Conservation (phyloP, 2,329 filamentous ascomycete genomes). For the Claviceps purpurea region DNA sequence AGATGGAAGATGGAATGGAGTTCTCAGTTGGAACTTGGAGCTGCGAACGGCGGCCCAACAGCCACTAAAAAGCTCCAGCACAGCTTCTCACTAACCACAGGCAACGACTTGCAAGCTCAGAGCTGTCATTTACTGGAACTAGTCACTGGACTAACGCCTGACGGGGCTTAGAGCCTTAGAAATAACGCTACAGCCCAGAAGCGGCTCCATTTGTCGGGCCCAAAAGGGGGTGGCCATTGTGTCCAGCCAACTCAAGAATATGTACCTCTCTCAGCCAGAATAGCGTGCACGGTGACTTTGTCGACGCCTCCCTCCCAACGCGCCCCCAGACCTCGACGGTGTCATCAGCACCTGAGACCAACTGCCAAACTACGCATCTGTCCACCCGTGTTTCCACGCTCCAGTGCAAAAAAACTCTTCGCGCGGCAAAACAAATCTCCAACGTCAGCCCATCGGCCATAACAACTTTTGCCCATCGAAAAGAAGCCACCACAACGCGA, state of each 20-base stretch:
- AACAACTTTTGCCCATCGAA: conserved; percentile 38
- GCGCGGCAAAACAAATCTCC: conserved; percentile 37
- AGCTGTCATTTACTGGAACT: too few relatives aligned
- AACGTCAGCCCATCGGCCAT: conserved; percentile 42
- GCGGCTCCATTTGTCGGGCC: background rate
- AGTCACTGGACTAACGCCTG: too few relatives aligned
- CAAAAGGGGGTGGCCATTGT: conserved; percentile 15
- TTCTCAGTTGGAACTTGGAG: too few relatives aligned
- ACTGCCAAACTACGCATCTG: background rate
- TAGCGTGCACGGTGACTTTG: conserved; percentile 7
- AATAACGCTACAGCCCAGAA: too few relatives aligned
- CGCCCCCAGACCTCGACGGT: background rate
- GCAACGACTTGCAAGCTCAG: too few relatives aligned
- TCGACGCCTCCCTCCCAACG: background rate
- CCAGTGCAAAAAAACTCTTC: conserved; percentile 36
- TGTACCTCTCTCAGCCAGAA: conserved; percentile 15
- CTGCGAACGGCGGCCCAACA: too few relatives aligned
- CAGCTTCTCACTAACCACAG: too few relatives aligned
- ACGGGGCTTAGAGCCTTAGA: too few relatives aligned
- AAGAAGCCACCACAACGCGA: conserved; percentile 33
- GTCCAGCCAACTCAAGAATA: conserved; percentile 1
- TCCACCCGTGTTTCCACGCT: conserved; percentile 7
- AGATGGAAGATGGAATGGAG: too few relatives aligned
- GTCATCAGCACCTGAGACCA: conserved; percentile 8
- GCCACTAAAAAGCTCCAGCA: too few relatives aligned